These are phyloP conservation scores for Galeopsis tetrahit DNA, from an alignment of 257 asterid species.

Conservation along the genomic window DNA sequence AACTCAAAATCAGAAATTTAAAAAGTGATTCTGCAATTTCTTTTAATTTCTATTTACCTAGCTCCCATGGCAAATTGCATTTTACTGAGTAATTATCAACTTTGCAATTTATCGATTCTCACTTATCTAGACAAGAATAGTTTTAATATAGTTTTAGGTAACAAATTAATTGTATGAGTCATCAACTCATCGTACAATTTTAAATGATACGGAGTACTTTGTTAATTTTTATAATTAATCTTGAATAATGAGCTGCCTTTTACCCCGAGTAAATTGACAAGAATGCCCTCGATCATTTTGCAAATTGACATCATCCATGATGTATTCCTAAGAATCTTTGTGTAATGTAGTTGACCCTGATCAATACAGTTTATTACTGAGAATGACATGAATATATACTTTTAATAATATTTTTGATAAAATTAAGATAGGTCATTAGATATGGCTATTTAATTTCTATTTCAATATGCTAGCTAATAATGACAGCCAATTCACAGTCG, in stretches of 20 bases:
- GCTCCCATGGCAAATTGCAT: neutral
- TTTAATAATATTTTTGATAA: neutral
- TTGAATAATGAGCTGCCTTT: neutral
- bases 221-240: neutral
- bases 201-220: no score
- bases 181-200: no score
- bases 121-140: neutral
- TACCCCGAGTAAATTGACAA: constrained; percentile 14
- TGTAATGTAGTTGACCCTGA: constrained; percentile 32
- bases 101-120: neutral
- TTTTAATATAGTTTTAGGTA: neutral
- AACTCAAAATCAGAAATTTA: no score
- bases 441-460: constrained; percentile 3
- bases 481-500: neutral
- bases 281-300: constrained; percentile 23
- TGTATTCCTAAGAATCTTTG: constrained; percentile 34
- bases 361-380: constrained; percentile 1
- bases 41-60: no score
- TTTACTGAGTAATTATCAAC: neutral
- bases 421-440: constrained; percentile 9
- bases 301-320: constrained; percentile 47
- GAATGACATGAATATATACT: constrained; percentile 20
- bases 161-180: neutral
- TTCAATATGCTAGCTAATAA: neutral
- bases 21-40: no score